phyloP scores from a whole-genome alignment of 2,329 filamentous ascomycete genomes.

The Lachnellula occidentalis region DNA sequence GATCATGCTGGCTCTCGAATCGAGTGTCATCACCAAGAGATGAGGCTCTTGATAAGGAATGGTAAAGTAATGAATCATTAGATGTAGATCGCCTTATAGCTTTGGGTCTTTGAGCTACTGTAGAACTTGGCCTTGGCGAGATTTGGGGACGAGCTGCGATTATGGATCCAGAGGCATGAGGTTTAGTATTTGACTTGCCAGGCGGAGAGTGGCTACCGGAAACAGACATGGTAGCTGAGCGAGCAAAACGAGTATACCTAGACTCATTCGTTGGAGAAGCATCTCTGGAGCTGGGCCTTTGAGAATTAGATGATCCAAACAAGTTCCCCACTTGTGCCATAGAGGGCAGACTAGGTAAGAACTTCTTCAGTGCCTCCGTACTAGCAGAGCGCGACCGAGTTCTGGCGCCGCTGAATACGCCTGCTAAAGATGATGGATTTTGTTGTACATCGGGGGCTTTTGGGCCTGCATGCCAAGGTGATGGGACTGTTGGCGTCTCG shows the following conservation, averaged over 20 bases:
- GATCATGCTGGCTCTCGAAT: slow-evolving; percentile 74
- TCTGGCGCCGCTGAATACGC: slow-evolving; percentile 41
- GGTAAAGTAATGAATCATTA: slow-evolving; percentile 73
- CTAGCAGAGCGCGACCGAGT: slow-evolving; percentile 49
- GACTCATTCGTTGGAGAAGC: background rate
- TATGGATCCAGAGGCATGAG: slow-evolving; percentile 12
- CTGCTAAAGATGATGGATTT: slow-evolving; percentile 37
- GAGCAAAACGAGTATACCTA: slow-evolving; percentile 1
- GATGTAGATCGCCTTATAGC: slow-evolving; percentile 59
- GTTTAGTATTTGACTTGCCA: slow-evolving; percentile 1
- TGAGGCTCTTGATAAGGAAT: slow-evolving; percentile 70
- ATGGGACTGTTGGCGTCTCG: slow-evolving; percentile 18
- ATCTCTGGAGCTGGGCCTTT: slow-evolving; percentile 10
- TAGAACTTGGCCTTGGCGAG: background rate
- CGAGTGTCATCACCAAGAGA: slow-evolving; percentile 78
- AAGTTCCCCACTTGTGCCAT: slow-evolving; percentile 27
- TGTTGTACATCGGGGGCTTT: slow-evolving; percentile 34
- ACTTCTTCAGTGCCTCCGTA: slow-evolving; percentile 50
- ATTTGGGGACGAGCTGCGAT: slow-evolving; percentile 9
- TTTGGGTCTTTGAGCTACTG: slow-evolving; percentile 10
- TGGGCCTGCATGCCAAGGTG: slow-evolving; percentile 39
- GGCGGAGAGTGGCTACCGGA: slow-evolving; percentile 1
- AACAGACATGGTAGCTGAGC: slow-evolving; percentile 6
- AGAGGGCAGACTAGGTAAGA: slow-evolving; percentile 48
- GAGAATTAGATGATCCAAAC: slow-evolving; percentile 22